Percentiles rank a stretch among this genome's conserved stretches.
Conservation (phyloP, 2,329 filamentous ascomycete genomes). For the Paecilomyces sp. region DNA sequence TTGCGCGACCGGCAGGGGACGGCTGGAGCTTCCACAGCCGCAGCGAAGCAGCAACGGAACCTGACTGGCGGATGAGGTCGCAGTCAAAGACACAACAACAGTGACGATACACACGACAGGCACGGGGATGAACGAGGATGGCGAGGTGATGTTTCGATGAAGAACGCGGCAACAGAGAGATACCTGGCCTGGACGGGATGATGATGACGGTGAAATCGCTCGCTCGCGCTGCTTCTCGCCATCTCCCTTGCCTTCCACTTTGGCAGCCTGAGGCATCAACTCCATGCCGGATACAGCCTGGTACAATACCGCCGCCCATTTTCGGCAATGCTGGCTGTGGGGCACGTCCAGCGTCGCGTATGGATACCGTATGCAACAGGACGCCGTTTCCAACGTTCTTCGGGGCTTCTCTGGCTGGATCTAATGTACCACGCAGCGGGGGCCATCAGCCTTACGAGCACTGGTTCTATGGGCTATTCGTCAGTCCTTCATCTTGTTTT, state of each 20-base stretch:
- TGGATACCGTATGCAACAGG: neutral
- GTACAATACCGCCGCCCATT: neutral
- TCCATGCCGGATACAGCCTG: neutral
- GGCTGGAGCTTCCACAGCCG: conserved; percentile 2
- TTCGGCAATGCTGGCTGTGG: neutral
- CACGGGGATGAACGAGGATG: neutral
- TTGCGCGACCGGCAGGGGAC: neutral
- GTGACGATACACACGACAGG: neutral
- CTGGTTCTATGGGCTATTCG: neutral
- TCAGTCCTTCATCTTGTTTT: neutral
- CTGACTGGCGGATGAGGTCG: neutral
- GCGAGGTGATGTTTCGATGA: neutral
- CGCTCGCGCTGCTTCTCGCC: neutral
- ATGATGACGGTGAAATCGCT: neutral
- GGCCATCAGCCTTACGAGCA: neutral
- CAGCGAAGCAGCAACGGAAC: neutral
- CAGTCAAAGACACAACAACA: neutral
- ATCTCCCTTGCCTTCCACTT: neutral
- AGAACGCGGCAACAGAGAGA: neutral
- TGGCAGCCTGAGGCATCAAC: neutral
- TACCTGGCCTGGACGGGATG: neutral
- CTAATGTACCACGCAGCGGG: neutral
- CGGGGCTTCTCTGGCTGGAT: neutral
- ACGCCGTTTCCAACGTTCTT: neutral
- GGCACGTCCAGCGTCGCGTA: neutral